A percentile compares a stretch with the other conserved stretches of the same genome.
phyloP scores from a whole-genome alignment of 108 stramenopile genomes.

The Cyclotella sp. region DNA sequence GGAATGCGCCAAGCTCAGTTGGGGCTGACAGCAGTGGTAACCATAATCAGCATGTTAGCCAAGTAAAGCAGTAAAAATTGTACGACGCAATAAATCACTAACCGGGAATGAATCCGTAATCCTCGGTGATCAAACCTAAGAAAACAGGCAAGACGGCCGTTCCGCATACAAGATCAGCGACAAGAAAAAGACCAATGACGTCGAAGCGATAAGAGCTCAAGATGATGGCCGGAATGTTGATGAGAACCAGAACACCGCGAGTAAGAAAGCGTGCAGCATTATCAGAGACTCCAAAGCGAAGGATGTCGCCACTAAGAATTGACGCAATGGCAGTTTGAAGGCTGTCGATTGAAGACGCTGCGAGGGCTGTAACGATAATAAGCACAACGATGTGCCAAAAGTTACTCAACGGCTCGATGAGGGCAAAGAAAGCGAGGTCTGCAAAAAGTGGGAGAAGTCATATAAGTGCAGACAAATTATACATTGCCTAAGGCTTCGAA shows the following conservation, averaged over 20 bases:
- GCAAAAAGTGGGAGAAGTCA: background rate
- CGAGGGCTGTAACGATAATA: slow-evolving; percentile 70
- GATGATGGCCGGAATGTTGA: slow-evolving; percentile 72
- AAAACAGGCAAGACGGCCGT: slow-evolving; percentile 78
- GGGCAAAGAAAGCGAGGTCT: slow-evolving; percentile 77
- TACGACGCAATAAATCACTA: background rate
- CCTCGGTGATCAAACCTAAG: slow-evolving; percentile 67
- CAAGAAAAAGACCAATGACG: slow-evolving; percentile 77
- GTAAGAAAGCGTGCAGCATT: slow-evolving; percentile 41
- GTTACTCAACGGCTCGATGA: slow-evolving; percentile 59
- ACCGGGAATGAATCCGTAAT: slow-evolving; percentile 54
- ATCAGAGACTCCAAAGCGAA: slow-evolving; percentile 58
- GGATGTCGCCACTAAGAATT: slow-evolving; percentile 62
- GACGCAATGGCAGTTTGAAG: slow-evolving; percentile 77
- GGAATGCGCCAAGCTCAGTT: slow-evolving; percentile 76
- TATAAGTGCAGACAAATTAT: no score
- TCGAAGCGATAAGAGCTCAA: slow-evolving; percentile 65
- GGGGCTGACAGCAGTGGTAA: slow-evolving; percentile 43
- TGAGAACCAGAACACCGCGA: slow-evolving; percentile 53
- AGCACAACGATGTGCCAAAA: slow-evolving; percentile 76
- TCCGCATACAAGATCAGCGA: slow-evolving; percentile 84
- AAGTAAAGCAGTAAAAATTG: background rate
- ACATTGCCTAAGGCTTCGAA: no score
- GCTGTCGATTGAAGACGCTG: slow-evolving; percentile 70
- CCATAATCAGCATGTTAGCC: background rate